phyloP scores from a whole-genome alignment of 1,139 yeast genomes.

The Nakaseomyces uthaithaninus region DNA sequence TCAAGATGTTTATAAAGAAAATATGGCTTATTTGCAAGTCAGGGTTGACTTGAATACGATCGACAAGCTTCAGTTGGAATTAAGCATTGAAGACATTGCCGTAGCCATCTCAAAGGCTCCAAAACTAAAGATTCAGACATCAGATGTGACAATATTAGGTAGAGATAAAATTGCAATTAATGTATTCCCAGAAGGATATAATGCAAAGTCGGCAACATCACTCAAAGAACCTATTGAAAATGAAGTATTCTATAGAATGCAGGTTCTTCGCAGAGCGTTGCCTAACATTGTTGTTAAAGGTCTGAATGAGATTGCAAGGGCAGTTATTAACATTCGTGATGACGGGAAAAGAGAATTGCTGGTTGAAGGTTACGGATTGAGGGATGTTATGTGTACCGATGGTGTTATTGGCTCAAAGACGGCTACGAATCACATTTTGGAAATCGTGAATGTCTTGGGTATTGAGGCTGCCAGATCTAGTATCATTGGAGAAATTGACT shows the following conservation, averaged over 20 bases:
- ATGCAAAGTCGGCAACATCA: slow-evolving; percentile 35
- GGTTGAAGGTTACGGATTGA: slow-evolving; percentile 96
- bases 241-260: slow-evolving; percentile 80
- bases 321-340: slow-evolving; percentile 88
- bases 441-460: slow-evolving; percentile 83
- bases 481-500: slow-evolving; percentile 88
- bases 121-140: slow-evolving; percentile 70
- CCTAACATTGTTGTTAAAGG: slow-evolving; percentile 92
- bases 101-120: slow-evolving; percentile 78
- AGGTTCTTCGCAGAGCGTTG: slow-evolving; percentile 73
- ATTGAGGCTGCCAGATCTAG: slow-evolving; percentile 96
- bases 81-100: slow-evolving; percentile 79
- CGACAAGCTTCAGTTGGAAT: slow-evolving; percentile 81
- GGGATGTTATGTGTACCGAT: slow-evolving; percentile 94
- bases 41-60: slow-evolving; percentile 78
- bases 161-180: slow-evolving; percentile 67
- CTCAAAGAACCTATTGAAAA: slow-evolving; percentile 43
- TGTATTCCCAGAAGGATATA: slow-evolving; percentile 50
- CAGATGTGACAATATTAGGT: slow-evolving; percentile 65
- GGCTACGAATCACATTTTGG: slow-evolving; percentile 83
- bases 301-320: slow-evolving; percentile 80
- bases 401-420: slow-evolving; percentile 90
- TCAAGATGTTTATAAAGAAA: slow-evolving; percentile 86
- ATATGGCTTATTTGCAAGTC: slow-evolving; percentile 69
- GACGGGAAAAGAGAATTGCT: slow-evolving; percentile 78